Evolutionary conservation across 1,284 basidiomycete genomes (phyloP), one percentile per base, ranked within the genome.

Genomic region (Pyrrhoderma lamaoense): DNA sequence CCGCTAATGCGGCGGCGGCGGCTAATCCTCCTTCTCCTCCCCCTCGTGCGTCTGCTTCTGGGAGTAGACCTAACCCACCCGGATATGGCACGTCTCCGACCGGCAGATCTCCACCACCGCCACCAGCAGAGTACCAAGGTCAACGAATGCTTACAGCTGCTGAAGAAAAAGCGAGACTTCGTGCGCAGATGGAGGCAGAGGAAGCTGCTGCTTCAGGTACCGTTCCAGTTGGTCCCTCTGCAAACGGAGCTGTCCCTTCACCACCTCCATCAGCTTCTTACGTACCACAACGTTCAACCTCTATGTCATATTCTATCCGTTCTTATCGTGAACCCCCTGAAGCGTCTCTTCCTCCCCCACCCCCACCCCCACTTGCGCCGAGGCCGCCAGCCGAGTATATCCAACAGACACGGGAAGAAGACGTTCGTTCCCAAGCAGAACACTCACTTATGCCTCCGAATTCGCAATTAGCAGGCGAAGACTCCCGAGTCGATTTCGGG

Each of bases 331-430:
- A 34, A 42, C 36, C 50, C 55, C 45, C 47, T 47, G 56, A 31
- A 2, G 35, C 36, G n/a, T n/a, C 22, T 23, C 9, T 49, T 18
- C 54, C 47, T 44, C 55, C 54, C 35, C 60, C 55, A 7, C 65
- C 62, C 3, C 62, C 71, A 0, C 85, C 85, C 0, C 83, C 85
- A 11, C 68, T 89, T 49, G 69, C 75, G 67, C 86, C 86, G 1
- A 77, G 81, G 51, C 86, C 86, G 0, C 85, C 86, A 3, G 76
- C 65, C 7, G 78, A 85, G 47, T 89, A 89, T 61, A 87, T 89
- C 55, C 75, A 82, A 56, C 82, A 89, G 65, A 89, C 86, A 23
- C 77, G 77, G 56, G 79, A 81, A 56, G 84, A 82, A 57, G 82
- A 89, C 59, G 68, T 72, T 19, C 75, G 81, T 8, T 62, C 62